Conservation (phyloP, 352 stramenopile genomes). For the Pythium phragmitis region DNA sequence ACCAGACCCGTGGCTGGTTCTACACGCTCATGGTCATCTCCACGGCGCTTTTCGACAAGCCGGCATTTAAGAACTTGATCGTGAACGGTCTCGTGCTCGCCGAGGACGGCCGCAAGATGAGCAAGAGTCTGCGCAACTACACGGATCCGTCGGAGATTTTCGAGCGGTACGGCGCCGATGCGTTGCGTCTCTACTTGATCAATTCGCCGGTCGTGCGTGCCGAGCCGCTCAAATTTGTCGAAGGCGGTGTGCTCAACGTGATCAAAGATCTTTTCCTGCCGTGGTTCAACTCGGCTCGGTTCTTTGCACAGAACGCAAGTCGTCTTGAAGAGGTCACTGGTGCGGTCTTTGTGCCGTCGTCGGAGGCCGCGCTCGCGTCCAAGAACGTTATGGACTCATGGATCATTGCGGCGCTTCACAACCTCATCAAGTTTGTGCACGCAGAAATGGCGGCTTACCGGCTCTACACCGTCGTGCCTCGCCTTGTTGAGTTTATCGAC, state of each 20-base stretch:
- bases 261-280: constrained; percentile 99
- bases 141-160: constrained; percentile 94
- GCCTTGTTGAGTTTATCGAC: constrained; percentile 97
- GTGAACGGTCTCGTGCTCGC: constrained; percentile 99
- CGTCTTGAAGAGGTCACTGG: constrained; percentile 89
- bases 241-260: constrained; percentile 95
- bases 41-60: constrained; percentile 98
- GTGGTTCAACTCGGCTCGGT: constrained; percentile 99
- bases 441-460: constrained; percentile 98
- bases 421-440: constrained; percentile 97
- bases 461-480: constrained; percentile 99
- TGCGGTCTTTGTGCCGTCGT: constrained; percentile 89
- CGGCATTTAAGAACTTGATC: constrained; percentile 99
- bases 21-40: constrained; percentile 99
- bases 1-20: constrained; percentile 99
- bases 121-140: constrained; percentile 99
- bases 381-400: constrained; percentile 99
- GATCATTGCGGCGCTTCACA: constrained; percentile 97
- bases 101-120: constrained; percentile 99
- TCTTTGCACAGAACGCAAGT: constrained; percentile 97
- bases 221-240: constrained; percentile 97
- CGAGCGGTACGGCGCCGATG: constrained; percentile 97
- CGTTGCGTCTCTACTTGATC: constrained; percentile 99
- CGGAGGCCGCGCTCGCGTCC: constrained; percentile 84
- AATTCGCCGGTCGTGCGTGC: constrained; percentile 99